These are phyloP conservation scores for Apiotrichum laibachii DNA, from an alignment of 1,284 basidiomycete genomes.

Conservation along the genomic window DNA sequence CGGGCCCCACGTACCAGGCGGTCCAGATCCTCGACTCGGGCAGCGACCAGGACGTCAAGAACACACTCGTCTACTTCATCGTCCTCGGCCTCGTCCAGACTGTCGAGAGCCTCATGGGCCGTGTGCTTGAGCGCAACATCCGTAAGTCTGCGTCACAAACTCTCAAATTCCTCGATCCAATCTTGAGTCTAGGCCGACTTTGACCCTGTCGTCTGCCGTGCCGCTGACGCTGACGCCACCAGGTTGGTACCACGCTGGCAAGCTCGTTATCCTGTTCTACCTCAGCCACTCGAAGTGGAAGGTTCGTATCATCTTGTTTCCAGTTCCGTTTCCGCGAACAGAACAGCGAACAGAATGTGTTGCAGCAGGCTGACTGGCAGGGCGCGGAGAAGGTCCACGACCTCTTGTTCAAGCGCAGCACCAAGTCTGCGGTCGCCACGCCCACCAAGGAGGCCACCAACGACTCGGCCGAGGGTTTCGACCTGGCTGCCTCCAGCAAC, in stretches of 20 bases:
- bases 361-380: conserved; percentile 12
- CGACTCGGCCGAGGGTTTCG: neutral
- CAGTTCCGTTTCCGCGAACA: too few species aligned
- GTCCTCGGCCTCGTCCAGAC: conserved; percentile 43
- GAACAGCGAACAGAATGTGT: too few species aligned
- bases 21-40: conserved; percentile 28
- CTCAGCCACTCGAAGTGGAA: conserved; percentile 41
- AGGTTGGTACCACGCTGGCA: conserved; percentile 47
- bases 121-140: conserved; percentile 7
- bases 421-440: neutral
- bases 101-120: conserved; percentile 31
- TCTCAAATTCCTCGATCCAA: neutral
- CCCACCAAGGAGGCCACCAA: neutral
- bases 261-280: conserved; percentile 42
- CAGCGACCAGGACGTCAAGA: conserved; percentile 29
- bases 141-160: conserved; percentile 4
- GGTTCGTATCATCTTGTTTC: conserved; percentile 14
- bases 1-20: conserved; percentile 35
- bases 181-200: too few species aligned
- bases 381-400: conserved; percentile 37
- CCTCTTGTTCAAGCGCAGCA: conserved; percentile 12
- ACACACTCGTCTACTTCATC: conserved; percentile 43
- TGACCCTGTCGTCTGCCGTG: too few species aligned
- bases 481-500: neutral
- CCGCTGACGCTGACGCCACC: neutral